Conservation (phyloP, 2,329 filamentous ascomycete genomes). For the Arthrobotrys musiformis region DNA sequence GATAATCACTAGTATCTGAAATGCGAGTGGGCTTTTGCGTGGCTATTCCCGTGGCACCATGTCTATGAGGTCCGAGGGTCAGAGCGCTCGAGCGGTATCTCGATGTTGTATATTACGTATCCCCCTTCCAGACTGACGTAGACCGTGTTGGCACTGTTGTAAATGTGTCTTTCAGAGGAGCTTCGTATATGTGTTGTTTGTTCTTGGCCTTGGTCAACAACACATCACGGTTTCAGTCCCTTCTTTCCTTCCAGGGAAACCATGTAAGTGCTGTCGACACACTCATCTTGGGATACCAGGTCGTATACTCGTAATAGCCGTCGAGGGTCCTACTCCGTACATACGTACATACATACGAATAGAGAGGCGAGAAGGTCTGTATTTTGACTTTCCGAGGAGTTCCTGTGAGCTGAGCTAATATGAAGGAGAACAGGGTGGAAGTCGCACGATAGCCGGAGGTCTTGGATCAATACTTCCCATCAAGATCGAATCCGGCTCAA, state of each 20-base stretch:
- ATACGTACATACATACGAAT: no score
- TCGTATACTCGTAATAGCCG: no score
- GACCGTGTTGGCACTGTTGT: background rate
- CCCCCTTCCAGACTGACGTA: background rate
- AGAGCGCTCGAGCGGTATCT: background rate
- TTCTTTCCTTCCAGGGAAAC: no score
- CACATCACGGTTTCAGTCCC: no score
- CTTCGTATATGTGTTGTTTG: background rate
- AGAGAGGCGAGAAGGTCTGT: background rate
- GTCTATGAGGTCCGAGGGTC: background rate
- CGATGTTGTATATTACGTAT: background rate
- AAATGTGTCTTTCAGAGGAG: background rate
- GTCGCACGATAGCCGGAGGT: background rate
- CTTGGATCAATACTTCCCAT: background rate
- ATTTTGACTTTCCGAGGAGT: background rate
- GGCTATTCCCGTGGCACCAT: background rate
- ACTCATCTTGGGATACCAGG: no score
- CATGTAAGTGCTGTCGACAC: no score
- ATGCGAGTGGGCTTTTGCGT: background rate
- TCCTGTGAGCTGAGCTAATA: background rate
- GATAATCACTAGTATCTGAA: no score
- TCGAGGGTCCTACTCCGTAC: no score
- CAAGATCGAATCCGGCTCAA: conserved; percentile 11
- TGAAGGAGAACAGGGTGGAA: background rate
- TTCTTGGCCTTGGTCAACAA: no score